phyloP scores from a whole-genome alignment of 176 grass and related monocot genomes.

The Phoenix dactylifera region DNA sequence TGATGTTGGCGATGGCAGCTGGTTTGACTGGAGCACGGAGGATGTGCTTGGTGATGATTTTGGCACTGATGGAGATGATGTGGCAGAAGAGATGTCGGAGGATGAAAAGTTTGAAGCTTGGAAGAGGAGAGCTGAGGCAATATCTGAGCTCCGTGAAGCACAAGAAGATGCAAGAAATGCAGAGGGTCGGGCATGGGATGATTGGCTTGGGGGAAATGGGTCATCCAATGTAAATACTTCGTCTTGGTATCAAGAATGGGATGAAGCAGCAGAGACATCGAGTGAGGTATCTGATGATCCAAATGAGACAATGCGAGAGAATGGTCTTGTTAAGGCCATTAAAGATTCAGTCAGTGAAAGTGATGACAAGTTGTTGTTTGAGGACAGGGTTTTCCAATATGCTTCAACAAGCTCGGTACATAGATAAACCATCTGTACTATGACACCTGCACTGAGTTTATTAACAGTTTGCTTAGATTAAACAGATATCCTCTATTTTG shows the following conservation, averaged over 20 bases:
- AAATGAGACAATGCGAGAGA: slow-evolving; percentile 47
- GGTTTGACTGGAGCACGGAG: slow-evolving; percentile 41
- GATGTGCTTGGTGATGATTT: slow-evolving; percentile 28
- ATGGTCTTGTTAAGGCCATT: slow-evolving; percentile 37
- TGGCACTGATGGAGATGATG: neutral
- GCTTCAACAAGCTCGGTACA: slow-evolving; percentile 66
- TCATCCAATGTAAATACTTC: slow-evolving; percentile 7
- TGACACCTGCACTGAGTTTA: slow-evolving; percentile 9
- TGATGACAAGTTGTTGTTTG: slow-evolving; percentile 69
- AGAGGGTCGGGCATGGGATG: slow-evolving; percentile 61
- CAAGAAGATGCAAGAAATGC: slow-evolving; percentile 49
- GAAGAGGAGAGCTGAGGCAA: slow-evolving; percentile 77
- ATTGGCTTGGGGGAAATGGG: slow-evolving; percentile 45
- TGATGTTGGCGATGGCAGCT: slow-evolving; percentile 36
- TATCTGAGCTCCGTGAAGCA: slow-evolving; percentile 67
- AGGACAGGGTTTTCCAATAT: slow-evolving; percentile 79
- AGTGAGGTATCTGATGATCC: slow-evolving; percentile 50
- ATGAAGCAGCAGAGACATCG: slow-evolving; percentile 7
- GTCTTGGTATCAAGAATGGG: slow-evolving; percentile 37
- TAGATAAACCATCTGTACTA: slow-evolving; percentile 4
- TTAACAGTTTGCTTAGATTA: too few relatives aligned
- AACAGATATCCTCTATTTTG: too few relatives aligned
- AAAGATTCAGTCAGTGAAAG: slow-evolving; percentile 40
- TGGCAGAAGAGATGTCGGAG: slow-evolving; percentile 29
- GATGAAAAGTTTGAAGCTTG: slow-evolving; percentile 78